Evolutionary conservation across 345 rosid species (phyloP).

Genomic region (Alliaria petiolata): DNA sequence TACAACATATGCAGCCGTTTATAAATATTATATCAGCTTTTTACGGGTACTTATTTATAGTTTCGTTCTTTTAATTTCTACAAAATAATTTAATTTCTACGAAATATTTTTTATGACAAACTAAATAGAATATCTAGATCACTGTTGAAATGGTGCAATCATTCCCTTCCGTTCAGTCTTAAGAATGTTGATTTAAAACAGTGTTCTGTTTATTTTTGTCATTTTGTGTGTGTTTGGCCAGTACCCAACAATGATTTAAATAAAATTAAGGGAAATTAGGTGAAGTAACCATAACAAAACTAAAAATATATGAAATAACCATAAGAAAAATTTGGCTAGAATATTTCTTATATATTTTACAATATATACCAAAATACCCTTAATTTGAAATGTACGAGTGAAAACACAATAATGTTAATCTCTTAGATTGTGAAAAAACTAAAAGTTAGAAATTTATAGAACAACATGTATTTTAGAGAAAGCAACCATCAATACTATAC

Average conservation of each 20-base stretch:
- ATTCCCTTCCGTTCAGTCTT: not conserved
- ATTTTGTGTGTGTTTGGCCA: slow-evolving; percentile 14
- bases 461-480: too few species aligned
- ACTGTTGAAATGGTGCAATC: not conserved
- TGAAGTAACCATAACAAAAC: too few species aligned
- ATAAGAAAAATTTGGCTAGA: too few species aligned
- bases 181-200: slow-evolving; percentile 11
- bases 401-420: too few species aligned
- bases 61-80: not conserved
- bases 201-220: slow-evolving; percentile 16
- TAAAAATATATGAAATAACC: too few species aligned
- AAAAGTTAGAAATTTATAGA: too few species aligned
- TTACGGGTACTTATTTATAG: not conserved
- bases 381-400: too few species aligned
- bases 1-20: not conserved
- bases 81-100: not conserved
- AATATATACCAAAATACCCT: too few species aligned
- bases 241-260: not conserved
- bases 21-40: not conserved
- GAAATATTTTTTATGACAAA: not conserved
- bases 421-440: too few species aligned
- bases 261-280: too few species aligned
- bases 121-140: not conserved
- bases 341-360: too few species aligned
- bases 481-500: too few species aligned